These are phyloP conservation scores for Cercospora sesami DNA, from an alignment of 2,329 filamentous ascomycete genomes.

Conservation along the genomic window DNA sequence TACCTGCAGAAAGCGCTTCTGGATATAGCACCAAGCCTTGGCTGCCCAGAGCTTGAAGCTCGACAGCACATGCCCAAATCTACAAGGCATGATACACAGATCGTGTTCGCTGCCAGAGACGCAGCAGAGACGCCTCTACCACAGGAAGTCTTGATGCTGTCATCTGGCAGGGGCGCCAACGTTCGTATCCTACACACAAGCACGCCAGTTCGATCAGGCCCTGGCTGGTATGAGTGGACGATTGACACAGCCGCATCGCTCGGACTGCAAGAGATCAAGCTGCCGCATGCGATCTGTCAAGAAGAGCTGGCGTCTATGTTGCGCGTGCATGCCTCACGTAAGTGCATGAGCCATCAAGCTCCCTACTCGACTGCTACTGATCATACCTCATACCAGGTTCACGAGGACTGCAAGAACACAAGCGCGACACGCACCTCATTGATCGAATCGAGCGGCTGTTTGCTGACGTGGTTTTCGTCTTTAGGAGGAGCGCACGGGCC, in stretches of 20 bases:
- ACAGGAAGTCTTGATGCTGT: constrained; percentile 17
- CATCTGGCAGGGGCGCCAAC: constrained; percentile 12
- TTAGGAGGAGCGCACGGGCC: constrained; percentile 11
- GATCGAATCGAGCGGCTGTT: constrained; percentile 21
- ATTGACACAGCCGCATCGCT: constrained; percentile 10
- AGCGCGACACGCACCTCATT: constrained; percentile 23
- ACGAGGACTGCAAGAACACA: constrained; percentile 17
- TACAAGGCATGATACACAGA: constrained; percentile 14
- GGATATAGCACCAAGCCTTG: constrained; percentile 6
- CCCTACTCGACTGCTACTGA: background rate
- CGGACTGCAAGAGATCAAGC: constrained; percentile 17
- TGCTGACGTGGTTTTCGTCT: constrained; percentile 18
- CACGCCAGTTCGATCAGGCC: background rate
- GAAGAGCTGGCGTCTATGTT: constrained; percentile 20
- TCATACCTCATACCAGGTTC: constrained; percentile 10
- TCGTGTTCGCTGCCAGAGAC: constrained; percentile 16
- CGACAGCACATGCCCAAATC: constrained; percentile 14
- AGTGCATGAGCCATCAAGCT: background rate
- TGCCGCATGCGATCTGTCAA: constrained; percentile 18
- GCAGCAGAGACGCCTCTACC: constrained; percentile 11
- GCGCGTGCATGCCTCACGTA: constrained; percentile 19
- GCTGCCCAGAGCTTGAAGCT: constrained; percentile 10
- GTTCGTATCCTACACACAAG: constrained; percentile 15
- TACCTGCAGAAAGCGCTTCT: constrained; percentile 16
- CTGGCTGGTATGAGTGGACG: constrained; percentile 15